Evolutionary conservation across 2,329 filamentous ascomycete species (phyloP).

Genomic region (Fusarium napiforme): DNA sequence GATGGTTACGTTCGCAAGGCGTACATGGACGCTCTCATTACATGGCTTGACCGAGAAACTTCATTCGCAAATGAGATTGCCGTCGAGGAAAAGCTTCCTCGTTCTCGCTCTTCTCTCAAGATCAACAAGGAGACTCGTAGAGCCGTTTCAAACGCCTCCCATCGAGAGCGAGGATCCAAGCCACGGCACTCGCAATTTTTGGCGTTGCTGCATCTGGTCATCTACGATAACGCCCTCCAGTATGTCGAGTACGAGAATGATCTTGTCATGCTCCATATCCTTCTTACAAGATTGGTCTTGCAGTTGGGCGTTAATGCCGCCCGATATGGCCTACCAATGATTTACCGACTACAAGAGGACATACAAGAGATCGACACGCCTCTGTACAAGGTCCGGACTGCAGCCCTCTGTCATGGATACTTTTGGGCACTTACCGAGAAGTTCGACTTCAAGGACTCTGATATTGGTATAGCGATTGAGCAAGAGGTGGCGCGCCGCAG

Average conservation of each 20-base stretch:
- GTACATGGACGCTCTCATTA: slow-evolving; percentile 84
- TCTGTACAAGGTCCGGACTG: slow-evolving; percentile 79
- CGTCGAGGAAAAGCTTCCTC: slow-evolving; percentile 63
- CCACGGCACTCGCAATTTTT: slow-evolving; percentile 76
- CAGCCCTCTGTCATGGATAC: slow-evolving; percentile 88
- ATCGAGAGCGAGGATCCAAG: slow-evolving; percentile 64
- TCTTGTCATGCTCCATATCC: slow-evolving; percentile 78
- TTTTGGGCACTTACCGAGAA: slow-evolving; percentile 82
- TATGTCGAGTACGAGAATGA: slow-evolving; percentile 78
- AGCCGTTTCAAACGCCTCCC: slow-evolving; percentile 75
- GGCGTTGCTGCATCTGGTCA: slow-evolving; percentile 81
- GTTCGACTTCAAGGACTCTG: slow-evolving; percentile 78
- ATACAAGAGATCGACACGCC: slow-evolving; percentile 74
- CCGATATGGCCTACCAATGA: slow-evolving; percentile 85
- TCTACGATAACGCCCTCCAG: slow-evolving; percentile 89
- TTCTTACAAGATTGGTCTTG: slow-evolving; percentile 78
- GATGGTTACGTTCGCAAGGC: slow-evolving; percentile 83
- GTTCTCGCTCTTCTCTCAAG: slow-evolving; percentile 57
- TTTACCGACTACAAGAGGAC: slow-evolving; percentile 88
- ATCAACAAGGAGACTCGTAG: slow-evolving; percentile 63
- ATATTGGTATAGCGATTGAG: slow-evolving; percentile 76
- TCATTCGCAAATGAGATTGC: slow-evolving; percentile 72
- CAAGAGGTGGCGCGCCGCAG: slow-evolving; percentile 81
- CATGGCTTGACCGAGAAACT: slow-evolving; percentile 88
- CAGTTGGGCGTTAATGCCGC: slow-evolving; percentile 85